These are phyloP conservation scores for Pneumocystis sp. DNA, from an alignment of 1,139 yeast species.

Conservation along the genomic window DNA sequence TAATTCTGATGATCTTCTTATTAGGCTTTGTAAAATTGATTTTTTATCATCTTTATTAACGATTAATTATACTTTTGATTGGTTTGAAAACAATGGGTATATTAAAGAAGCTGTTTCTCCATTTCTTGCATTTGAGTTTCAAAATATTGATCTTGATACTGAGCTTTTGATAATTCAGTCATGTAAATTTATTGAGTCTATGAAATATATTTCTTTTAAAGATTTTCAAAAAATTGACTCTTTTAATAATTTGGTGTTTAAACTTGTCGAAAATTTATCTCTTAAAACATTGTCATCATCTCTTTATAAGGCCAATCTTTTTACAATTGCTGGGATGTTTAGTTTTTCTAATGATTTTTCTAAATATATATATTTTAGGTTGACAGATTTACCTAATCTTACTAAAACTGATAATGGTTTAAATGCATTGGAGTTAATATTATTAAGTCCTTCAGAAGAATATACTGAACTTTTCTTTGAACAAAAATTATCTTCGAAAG, in stretches of 20 bases:
- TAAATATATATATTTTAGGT: not conserved
- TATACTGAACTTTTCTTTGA: not conserved
- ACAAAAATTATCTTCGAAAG: not conserved
- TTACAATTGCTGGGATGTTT: not conserved
- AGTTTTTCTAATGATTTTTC: not conserved
- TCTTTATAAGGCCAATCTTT: not conserved
- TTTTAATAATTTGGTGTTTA: not conserved
- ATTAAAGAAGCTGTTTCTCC: not conserved
- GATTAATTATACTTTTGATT: not conserved
- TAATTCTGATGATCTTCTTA: not conserved
- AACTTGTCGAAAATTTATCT: not conserved
- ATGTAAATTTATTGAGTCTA: not conserved
- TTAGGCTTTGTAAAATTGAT: not conserved
- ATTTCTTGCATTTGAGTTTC: not conserved
- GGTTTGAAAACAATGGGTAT: not conserved
- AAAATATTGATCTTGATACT: not conserved
- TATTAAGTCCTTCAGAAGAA: not conserved
- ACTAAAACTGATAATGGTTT: not conserved
- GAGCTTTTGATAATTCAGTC: not conserved
- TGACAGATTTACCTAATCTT: not conserved
- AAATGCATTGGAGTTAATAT: not conserved
- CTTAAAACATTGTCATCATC: not conserved
- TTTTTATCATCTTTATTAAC: not conserved
- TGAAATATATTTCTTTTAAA: not conserved
- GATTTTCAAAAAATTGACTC: not conserved